phyloP scores from a whole-genome alignment of 2,329 filamentous ascomycete species.

The Penicillium verrucosum region DNA sequence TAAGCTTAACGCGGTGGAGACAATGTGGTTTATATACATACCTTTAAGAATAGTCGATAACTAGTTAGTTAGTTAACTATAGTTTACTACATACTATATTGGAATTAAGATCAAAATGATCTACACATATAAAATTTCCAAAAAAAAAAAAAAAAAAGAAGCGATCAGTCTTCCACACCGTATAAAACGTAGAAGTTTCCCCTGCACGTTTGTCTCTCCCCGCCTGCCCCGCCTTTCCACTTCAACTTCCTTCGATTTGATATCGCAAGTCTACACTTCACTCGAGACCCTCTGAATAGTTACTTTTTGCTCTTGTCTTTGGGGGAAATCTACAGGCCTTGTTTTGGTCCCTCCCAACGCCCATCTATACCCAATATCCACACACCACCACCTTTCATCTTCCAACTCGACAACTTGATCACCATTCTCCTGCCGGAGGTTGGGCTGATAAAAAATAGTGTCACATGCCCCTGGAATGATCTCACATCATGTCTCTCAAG shows the following conservation, averaged over 20 bases:
- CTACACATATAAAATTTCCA: background rate
- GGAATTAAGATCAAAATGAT: background rate
- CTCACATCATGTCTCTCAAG: slow-evolving; percentile 36
- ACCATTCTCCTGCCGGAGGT: background rate
- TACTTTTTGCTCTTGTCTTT: background rate
- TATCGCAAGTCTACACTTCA: background rate
- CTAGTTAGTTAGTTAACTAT: too few species aligned
- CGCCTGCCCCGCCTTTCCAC: slow-evolving; percentile 20
- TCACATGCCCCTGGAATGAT: background rate
- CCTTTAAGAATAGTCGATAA: background rate
- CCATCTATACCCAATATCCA: background rate
- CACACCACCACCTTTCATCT: background rate
- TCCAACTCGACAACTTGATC: background rate
- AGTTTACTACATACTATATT: too few species aligned
- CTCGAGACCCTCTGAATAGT: background rate
- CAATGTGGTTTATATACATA: background rate
- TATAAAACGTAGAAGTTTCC: background rate
- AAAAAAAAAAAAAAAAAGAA: background rate
- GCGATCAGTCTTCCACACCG: background rate
- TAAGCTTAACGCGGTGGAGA: slow-evolving; percentile 4
- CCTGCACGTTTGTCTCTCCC: slow-evolving; percentile 13
- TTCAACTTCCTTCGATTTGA: background rate
- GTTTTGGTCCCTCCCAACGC: background rate
- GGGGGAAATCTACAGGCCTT: background rate
- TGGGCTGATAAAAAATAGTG: background rate